Base-by-base conservation (phyloP, 148 eudicot genomes). In the Vaccinium corymbosum region DNA sequence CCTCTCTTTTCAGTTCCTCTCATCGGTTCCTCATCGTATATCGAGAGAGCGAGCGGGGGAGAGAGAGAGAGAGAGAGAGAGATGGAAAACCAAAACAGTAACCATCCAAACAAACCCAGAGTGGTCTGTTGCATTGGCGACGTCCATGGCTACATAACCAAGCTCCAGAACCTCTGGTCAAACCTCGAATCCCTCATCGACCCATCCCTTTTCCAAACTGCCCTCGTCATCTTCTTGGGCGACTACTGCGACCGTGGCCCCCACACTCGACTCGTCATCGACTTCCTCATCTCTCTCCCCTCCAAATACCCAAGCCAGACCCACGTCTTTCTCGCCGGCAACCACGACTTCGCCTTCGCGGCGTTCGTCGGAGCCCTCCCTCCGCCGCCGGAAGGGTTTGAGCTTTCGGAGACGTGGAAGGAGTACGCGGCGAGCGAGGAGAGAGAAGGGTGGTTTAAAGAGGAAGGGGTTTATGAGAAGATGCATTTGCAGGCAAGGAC, bases 161-260 rank as follows among this genome's bases (percentile, higher is more conserved):
- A 95, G 91, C 93, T 95, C 76, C 85, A 85, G 85, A 90, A 84
- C 2, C 84, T 95, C 20, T 94, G 99, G 97, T 88, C 90, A 55
- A 97, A 94, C 73, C 95, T 94, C 51, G 80, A 96, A 88, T 56
- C 87, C 59, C 83, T 76, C 29, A 88, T 90, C 35, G 85, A 76
- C 88, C 92, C 92, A 48, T 78, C 89, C 53, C 87, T 91, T 59
- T 97, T 97, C 91, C 81, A 85, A 76, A 79, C 83, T 19, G 92
- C 97, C 13, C 78, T 86, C 0, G 81, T 97, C 87, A 90, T 96
- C 49, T 96, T 96, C 90, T 70, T 96, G 25, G 99, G 99, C 7
- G 99, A 96, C 87, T 96, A 97, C 82, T 97, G 99, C 84, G 99
- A 97, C 56, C 87, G 98, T n/a, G 98, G 99, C 17, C 93, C 92